A percentile compares a stretch with the other conserved stretches of the same genome.
Conservation (phyloP, 2,329 filamentous ascomycete species). For the Aspergillus intermedius region DNA sequence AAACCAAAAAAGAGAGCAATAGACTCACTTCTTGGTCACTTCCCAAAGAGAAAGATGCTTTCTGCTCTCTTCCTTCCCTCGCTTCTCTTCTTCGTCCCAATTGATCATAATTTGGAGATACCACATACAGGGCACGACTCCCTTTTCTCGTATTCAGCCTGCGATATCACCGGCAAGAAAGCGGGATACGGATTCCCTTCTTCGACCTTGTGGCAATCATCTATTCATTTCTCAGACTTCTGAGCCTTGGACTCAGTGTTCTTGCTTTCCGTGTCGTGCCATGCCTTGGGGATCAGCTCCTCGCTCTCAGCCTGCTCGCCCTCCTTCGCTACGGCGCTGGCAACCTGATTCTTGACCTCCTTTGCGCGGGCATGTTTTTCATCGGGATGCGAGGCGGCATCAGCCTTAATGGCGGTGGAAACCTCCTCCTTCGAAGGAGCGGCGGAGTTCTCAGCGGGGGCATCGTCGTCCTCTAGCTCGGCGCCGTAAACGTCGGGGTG, state of each 20-base stretch:
- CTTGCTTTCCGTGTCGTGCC: conserved; percentile 37
- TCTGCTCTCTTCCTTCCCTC: background rate
- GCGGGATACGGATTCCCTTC: background rate
- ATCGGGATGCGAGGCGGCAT: conserved; percentile 17
- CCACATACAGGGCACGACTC: background rate
- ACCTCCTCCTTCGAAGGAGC: conserved; percentile 19
- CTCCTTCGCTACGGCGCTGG: conserved; percentile 14
- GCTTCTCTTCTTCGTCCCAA: background rate
- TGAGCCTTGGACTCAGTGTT: conserved; percentile 9
- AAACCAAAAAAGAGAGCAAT: no score
- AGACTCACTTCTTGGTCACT: no score
- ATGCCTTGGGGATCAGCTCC: conserved; percentile 44
- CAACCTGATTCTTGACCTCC: conserved; percentile 18
- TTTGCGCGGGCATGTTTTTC: conserved; percentile 21
- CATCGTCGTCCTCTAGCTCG: conserved; percentile 72
- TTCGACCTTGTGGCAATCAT: background rate
- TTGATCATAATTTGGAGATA: background rate
- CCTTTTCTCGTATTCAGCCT: background rate
- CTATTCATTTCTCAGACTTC: conserved; percentile 14
- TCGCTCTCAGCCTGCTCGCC: conserved; percentile 36
- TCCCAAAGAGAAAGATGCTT: no score
- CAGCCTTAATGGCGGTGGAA: conserved; percentile 17
- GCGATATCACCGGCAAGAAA: background rate
- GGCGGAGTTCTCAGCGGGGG: conserved; percentile 30
- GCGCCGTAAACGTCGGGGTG: conserved; percentile 90